phyloP scores from a whole-genome alignment of 2,329 filamentous ascomycete species.

The Xylaria sp. region DNA sequence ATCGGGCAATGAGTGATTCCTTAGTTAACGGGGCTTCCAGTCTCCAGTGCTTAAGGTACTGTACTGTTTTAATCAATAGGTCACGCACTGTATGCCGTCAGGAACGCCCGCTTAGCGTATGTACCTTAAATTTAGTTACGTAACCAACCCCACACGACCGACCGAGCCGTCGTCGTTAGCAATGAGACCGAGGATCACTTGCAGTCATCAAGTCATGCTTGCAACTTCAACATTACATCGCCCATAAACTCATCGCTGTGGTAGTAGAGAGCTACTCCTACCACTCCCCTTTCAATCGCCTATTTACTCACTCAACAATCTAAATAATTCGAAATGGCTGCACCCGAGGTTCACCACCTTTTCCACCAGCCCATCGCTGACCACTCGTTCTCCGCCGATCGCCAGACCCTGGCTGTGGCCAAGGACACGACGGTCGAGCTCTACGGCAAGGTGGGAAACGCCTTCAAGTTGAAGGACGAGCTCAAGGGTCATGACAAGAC shows the following conservation, averaged over 20 bases:
- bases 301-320: neutral
- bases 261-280: slow-evolving; percentile 99
- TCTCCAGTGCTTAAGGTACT: neutral
- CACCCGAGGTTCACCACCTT: slow-evolving; percentile 89
- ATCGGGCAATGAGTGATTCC: neutral
- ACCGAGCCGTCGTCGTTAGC: neutral
- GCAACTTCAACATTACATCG: neutral
- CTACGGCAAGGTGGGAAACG: slow-evolving; percentile 66
- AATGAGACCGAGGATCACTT: neutral
- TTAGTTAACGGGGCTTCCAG: neutral
- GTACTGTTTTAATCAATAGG: neutral
- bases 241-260: slow-evolving; percentile 36
- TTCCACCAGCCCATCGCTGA: slow-evolving; percentile 96
- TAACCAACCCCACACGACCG: neutral
- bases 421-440: slow-evolving; percentile 88
- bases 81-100: neutral
- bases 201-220: neutral
- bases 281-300: slow-evolving; percentile 39
- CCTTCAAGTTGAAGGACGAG: slow-evolving; percentile 83
- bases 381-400: slow-evolving; percentile 96
- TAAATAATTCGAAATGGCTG: slow-evolving; percentile 53
- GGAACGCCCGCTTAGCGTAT: neutral
- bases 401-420: slow-evolving; percentile 80
- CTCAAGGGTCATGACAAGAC: slow-evolving; percentile 96
- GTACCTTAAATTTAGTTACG: neutral